Percentiles rank a stretch among this genome's conserved stretches.
phyloP scores from a whole-genome alignment of 306 rosid species.

The Mucuna pruriens region DNA sequence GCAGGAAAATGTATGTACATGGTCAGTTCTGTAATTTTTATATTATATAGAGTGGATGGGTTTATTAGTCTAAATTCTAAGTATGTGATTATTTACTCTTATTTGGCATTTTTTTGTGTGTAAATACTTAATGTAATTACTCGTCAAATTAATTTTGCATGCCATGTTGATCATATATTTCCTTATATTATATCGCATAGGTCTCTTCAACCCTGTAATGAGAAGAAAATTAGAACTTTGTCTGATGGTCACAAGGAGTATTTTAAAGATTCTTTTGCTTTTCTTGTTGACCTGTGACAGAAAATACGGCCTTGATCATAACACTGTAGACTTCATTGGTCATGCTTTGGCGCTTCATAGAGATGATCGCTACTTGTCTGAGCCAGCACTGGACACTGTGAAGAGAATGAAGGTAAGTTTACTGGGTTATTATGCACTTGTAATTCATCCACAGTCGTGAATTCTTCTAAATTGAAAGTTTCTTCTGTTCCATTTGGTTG shows the following conservation, averaged over 20 bases:
- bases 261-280: conserved; percentile 18
- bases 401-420: conserved; percentile 88
- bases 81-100: not conserved
- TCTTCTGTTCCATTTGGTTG: conserved; percentile 28
- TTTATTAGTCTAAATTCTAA: not conserved
- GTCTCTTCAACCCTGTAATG: conserved; percentile 5
- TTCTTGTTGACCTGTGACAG: conserved; percentile 58
- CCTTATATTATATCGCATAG: not conserved
- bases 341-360: conserved; percentile 98
- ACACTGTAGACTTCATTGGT: conserved; percentile 93
- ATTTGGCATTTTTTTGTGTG: not conserved
- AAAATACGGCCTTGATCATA: conserved; percentile 92
- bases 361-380: conserved; percentile 82
- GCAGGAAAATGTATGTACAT: not conserved
- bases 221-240: conserved; percentile 17
- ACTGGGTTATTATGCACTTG: conserved; percentile 21
- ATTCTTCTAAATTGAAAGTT: conserved; percentile 12
- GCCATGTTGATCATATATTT: not conserved
- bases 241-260: conserved; percentile 3
- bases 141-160: not conserved
- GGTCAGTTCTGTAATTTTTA: not conserved
- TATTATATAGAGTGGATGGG: not conserved
- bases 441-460: conserved; percentile 15
- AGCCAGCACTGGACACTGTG: conserved; percentile 95
- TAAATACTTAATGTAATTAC: not conserved